Percentiles rank a stretch among this genome's conserved stretches.
Evolutionary conservation across 768 basidiomycete species (phyloP).

Genomic region (Boletus sensibilis): DNA sequence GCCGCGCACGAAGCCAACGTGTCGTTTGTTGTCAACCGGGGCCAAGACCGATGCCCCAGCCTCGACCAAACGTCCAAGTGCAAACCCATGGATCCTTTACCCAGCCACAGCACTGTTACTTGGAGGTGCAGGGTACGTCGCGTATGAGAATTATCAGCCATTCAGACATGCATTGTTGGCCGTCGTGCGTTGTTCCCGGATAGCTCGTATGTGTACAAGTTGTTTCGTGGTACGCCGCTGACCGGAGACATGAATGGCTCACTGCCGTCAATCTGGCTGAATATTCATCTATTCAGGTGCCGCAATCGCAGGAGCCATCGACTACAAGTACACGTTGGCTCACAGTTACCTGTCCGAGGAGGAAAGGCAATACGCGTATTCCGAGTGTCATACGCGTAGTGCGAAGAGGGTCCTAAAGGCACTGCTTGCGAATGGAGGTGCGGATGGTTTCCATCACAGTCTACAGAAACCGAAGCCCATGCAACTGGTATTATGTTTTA

Average conservation of each 20-base stretch:
- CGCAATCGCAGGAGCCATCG: slow-evolving; percentile 60
- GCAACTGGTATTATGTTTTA: slow-evolving; percentile 20
- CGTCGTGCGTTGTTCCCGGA: slow-evolving; percentile 71
- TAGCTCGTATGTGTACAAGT: slow-evolving; percentile 54
- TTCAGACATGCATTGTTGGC: slow-evolving; percentile 78
- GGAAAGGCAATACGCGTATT: slow-evolving; percentile 54
- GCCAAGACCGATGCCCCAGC: not conserved
- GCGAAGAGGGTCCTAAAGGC: slow-evolving; percentile 76
- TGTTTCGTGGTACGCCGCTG: slow-evolving; percentile 21
- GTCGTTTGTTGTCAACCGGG: slow-evolving; percentile 14
- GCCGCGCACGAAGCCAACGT: slow-evolving; percentile 3
- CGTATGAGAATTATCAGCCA: slow-evolving; percentile 70
- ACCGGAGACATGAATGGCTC: slow-evolving; percentile 24
- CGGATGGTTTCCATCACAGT: slow-evolving; percentile 22
- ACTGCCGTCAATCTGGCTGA: not conserved
- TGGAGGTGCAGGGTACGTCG: slow-evolving; percentile 36
- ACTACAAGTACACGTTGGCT: slow-evolving; percentile 70
- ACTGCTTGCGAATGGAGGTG: slow-evolving; percentile 87
- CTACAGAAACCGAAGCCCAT: not conserved
- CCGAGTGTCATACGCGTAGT: slow-evolving; percentile 81
- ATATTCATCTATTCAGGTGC: slow-evolving; percentile 43
- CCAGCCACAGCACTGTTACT: slow-evolving; percentile 26
- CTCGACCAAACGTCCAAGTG: slow-evolving; percentile 3
- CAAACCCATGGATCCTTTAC: slow-evolving; percentile 28
- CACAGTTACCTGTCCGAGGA: slow-evolving; percentile 50